These are phyloP conservation scores for Harringtonia aguacate DNA, from an alignment of 2,329 filamentous ascomycete species.

Conservation along the genomic window DNA sequence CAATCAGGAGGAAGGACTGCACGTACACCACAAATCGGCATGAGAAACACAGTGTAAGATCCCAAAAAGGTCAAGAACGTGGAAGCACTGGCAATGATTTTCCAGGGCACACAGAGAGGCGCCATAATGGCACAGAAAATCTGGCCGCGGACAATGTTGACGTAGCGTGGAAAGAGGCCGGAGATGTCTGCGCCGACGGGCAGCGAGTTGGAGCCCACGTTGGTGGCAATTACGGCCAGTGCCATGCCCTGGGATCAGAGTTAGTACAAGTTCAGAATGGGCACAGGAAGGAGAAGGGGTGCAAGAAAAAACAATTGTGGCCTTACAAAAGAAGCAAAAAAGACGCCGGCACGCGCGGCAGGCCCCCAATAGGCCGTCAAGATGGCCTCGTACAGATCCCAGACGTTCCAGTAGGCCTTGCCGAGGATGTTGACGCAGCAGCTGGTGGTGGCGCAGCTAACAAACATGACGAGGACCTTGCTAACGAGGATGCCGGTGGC, in stretches of 20 bases:
- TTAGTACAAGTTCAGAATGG: neutral
- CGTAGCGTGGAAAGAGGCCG: conserved; percentile 27
- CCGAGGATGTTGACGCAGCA: conserved; percentile 8
- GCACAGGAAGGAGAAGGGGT: neutral
- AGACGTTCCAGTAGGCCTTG: conserved; percentile 29
- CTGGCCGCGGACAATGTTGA: conserved; percentile 31
- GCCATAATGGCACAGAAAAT: conserved; percentile 26
- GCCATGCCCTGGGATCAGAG: conserved; percentile 3
- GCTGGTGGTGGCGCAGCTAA: conserved; percentile 21
- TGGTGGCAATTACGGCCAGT: conserved; percentile 27
- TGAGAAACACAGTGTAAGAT: conserved; percentile 29
- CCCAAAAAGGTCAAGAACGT: conserved; percentile 30
- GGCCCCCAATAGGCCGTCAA: conserved; percentile 26
- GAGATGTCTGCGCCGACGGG: conserved; percentile 28
- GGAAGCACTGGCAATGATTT: conserved; percentile 26
- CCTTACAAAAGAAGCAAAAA: conserved; percentile 19
- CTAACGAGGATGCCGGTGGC: conserved; percentile 24
- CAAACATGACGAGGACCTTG: conserved; percentile 27
- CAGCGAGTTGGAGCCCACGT: conserved; percentile 28
- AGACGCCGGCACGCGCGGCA: conserved; percentile 25
- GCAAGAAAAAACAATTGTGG: neutral
- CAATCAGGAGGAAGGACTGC: too few relatives aligned
- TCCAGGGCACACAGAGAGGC: conserved; percentile 27
- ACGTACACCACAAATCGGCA: conserved; percentile 20
- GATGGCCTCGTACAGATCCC: conserved; percentile 29